A percentile compares a stretch with the other conserved stretches of the same genome.
phyloP scores from a whole-genome alignment of 1,284 basidiomycete species.

The Pholiota adiposa region DNA sequence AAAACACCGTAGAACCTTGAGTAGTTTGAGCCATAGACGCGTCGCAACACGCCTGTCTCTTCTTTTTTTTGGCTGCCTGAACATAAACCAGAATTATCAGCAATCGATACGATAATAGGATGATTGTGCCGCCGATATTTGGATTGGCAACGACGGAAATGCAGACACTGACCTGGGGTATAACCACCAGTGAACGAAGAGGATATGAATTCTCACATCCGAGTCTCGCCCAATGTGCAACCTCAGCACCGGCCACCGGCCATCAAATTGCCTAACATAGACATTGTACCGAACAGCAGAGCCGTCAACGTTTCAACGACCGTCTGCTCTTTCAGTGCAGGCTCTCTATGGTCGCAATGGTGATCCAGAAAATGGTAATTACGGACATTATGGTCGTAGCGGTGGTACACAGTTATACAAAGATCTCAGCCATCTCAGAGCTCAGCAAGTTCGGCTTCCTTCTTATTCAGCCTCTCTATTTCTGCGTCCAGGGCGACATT shows the following conservation, averaged over 20 bases:
- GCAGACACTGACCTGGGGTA: constrained; percentile 28
- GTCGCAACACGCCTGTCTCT: constrained; percentile 63
- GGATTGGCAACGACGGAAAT: background rate
- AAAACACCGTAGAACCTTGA: constrained; percentile 44
- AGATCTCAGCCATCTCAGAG: constrained; percentile 33
- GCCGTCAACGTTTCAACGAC: background rate
- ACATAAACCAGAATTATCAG: constrained; percentile 22
- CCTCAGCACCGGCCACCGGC: constrained; percentile 22
- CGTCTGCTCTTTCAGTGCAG: background rate
- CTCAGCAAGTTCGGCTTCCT: constrained; percentile 61
- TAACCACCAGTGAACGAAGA: constrained; percentile 40
- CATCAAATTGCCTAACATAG: constrained; percentile 18
- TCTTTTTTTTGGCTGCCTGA: constrained; percentile 34
- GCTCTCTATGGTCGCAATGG: background rate
- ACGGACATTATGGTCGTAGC: constrained; percentile 10
- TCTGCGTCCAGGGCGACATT: constrained; percentile 83
- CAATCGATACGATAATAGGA: constrained; percentile 6
- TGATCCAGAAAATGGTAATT: background rate
- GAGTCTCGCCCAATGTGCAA: constrained; percentile 18
- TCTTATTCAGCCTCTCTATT: constrained; percentile 58
- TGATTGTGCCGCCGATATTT: background rate
- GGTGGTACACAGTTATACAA: constrained; percentile 20
- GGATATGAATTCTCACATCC: constrained; percentile 31
- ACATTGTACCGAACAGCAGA: constrained; percentile 9
- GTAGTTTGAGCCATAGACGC: constrained; percentile 79